Evolutionary conservation across 1,284 basidiomycete genomes (phyloP).

Genomic region (Ganoderma meredithae): DNA sequence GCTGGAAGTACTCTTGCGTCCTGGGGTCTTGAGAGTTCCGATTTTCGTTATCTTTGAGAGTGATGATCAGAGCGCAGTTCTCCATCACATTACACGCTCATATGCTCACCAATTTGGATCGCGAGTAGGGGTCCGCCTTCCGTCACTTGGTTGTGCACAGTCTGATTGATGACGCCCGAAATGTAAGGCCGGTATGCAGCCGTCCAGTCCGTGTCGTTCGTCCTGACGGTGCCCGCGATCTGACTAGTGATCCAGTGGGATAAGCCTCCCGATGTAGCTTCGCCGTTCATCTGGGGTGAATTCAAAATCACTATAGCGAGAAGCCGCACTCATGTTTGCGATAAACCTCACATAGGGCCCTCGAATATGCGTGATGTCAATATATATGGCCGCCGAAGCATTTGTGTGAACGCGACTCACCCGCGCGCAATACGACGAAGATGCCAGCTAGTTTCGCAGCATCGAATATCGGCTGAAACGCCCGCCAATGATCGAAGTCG

Average conservation of each 20-base stretch:
- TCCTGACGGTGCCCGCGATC: constrained; percentile 71
- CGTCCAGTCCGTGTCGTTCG: constrained; percentile 72
- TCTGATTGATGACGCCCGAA: constrained; percentile 65
- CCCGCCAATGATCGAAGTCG: constrained; percentile 75
- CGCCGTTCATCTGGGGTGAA: constrained; percentile 73
- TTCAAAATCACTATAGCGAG: not conserved
- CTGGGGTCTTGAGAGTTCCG: constrained; percentile 49
- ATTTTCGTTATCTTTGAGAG: constrained; percentile 76
- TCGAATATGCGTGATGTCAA: not conserved
- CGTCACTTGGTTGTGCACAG: constrained; percentile 71
- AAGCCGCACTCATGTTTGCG: not conserved
- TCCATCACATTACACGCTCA: not conserved
- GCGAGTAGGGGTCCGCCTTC: constrained; percentile 79
- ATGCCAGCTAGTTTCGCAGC: constrained; percentile 53
- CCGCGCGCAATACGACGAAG: constrained; percentile 55
- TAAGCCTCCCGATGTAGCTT: constrained; percentile 83
- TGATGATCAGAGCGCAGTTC: not conserved
- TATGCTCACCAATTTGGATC: constrained; percentile 41
- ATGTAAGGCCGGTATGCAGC: constrained; percentile 78
- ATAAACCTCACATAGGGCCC: constrained; percentile 22
- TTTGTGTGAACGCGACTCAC: constrained; percentile 28
- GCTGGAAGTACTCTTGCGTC: constrained; percentile 58
- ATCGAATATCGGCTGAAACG: constrained; percentile 65
- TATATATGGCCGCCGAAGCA: not conserved
- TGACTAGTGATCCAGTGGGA: constrained; percentile 80